These are phyloP conservation scores for Aureobasidium sp. DNA, from an alignment of 2,329 filamentous ascomycete genomes.

Conservation along the genomic window DNA sequence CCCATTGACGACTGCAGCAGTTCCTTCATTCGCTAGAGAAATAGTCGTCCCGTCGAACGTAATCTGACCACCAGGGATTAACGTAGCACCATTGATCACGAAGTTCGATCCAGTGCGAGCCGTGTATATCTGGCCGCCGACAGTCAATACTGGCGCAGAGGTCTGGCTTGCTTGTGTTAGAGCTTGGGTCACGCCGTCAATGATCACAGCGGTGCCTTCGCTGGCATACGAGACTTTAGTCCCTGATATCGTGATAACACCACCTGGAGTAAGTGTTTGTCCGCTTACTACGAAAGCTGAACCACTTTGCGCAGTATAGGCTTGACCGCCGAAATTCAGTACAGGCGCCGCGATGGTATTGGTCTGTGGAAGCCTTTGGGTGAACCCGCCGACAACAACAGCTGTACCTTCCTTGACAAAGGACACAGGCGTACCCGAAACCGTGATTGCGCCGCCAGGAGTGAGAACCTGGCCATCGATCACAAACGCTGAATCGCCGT, in stretches of 20 bases:
- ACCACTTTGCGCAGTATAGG: constrained; percentile 26
- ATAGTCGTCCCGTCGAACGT: constrained; percentile 23
- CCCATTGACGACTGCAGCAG: constrained; percentile 32
- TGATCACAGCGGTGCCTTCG: constrained; percentile 20
- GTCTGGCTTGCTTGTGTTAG: neutral
- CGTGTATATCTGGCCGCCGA: constrained; percentile 26
- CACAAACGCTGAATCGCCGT: constrained; percentile 29
- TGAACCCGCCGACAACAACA: constrained; percentile 25
- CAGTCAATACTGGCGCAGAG: constrained; percentile 18
- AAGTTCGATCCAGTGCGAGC: constrained; percentile 28
- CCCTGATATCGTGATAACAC: constrained; percentile 20
- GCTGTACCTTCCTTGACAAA: constrained; percentile 20
- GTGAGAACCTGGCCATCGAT: constrained; percentile 22
- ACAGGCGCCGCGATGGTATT: neutral
- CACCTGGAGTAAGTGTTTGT: constrained; percentile 22
- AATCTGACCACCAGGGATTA: constrained; percentile 22
- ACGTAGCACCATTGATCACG: constrained; percentile 20
- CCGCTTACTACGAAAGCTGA: constrained; percentile 26
- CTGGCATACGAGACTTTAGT: constrained; percentile 23
- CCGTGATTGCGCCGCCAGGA: constrained; percentile 22
- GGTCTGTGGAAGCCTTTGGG: constrained; percentile 16
- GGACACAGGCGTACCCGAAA: constrained; percentile 23
- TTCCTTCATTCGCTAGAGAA: neutral
- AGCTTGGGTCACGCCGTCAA: constrained; percentile 22
- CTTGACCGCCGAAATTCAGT: constrained; percentile 22